Conservation (phyloP, 495 filamentous ascomycete species). For the Penicillium paradoxum region DNA sequence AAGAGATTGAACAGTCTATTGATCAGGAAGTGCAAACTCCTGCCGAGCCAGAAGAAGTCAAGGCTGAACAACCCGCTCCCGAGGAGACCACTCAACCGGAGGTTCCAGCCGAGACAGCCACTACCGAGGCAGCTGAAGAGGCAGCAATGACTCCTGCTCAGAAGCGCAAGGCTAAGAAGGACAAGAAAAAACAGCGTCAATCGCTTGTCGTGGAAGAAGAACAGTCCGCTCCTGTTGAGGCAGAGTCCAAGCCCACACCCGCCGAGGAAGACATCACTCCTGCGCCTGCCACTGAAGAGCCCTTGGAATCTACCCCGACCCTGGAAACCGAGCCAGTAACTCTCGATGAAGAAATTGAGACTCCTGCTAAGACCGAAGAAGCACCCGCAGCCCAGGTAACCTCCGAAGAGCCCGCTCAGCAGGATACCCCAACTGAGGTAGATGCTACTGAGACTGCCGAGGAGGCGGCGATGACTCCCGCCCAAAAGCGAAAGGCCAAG, state of each 20-base stretch:
- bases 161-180: slow-evolving; percentile 7
- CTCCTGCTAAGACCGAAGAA: not conserved
- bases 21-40: not conserved
- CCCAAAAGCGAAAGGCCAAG: slow-evolving; percentile 2
- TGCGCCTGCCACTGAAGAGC: not conserved
- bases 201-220: slow-evolving; percentile 2
- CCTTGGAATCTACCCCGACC: not conserved
- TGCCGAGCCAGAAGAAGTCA: not conserved
- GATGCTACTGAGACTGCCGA: not conserved
- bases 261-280: slow-evolving; percentile 4
- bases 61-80: not conserved
- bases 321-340: not conserved
- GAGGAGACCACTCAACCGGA: not conserved
- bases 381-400: not conserved
- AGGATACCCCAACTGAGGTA: slow-evolving; percentile 1
- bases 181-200: slow-evolving; percentile 17
- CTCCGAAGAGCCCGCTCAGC: not conserved
- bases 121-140: not conserved
- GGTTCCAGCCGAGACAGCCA: not conserved
- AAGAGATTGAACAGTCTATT: not conserved
- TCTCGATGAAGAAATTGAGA: not conserved
- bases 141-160: slow-evolving; percentile 4
- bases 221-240: not conserved
- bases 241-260: not conserved
- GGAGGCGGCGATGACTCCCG: slow-evolving; percentile 26